Base-by-base conservation (phyloP, 345 rosid species). In the Eucalyptus sideroxylon region DNA sequence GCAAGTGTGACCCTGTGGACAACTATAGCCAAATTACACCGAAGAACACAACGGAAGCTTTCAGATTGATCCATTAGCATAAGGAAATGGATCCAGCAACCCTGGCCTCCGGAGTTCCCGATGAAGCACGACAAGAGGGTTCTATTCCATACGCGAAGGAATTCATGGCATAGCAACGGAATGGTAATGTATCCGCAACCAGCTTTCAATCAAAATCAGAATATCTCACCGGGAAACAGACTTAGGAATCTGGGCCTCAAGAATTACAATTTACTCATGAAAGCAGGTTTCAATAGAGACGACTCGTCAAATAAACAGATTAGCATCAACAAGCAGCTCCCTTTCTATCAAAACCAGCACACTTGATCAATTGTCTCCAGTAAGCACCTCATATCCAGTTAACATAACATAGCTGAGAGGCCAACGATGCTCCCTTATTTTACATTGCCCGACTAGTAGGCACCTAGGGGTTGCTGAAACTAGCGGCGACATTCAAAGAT, bases 1-100 rank as follows among this genome's bases (percentile, higher is more conserved):
- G 97, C 95, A 89, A 98, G 98, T 89, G 99, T 98, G 60, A 97
- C 97, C 94, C 99, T 98, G 92, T 87, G 92, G 24, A 82, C 87
- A 90, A 88, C 85, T 55, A 89, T 69, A 86, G 44, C 90, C 87
- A 86, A 86, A 55, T 90, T 88, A 88, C 81, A 86, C 87, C 15
- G 9, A 51, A 49, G 87, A 49, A 86, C 60, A 49, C 27, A 4
- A 9, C 1, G 14, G 27, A 51, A 31, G 26, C 23, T 37, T 31
- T 50, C 42, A 31, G 26, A 49, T 86, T 10, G 87, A 86, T 55
- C 26, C 42, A 49, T 49, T 16, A 86, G 83, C 83, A 37, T 37
- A 24, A 37, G 83, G 83, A 77, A 77, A 77, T 77, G 83, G 83
- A 77, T 77, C 83, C 47, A 19, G 45, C 26, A 17, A 77, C 27